Base-by-base conservation (phyloP, 1,284 basidiomycete genomes). In the Sanghuangporus weigelae region DNA sequence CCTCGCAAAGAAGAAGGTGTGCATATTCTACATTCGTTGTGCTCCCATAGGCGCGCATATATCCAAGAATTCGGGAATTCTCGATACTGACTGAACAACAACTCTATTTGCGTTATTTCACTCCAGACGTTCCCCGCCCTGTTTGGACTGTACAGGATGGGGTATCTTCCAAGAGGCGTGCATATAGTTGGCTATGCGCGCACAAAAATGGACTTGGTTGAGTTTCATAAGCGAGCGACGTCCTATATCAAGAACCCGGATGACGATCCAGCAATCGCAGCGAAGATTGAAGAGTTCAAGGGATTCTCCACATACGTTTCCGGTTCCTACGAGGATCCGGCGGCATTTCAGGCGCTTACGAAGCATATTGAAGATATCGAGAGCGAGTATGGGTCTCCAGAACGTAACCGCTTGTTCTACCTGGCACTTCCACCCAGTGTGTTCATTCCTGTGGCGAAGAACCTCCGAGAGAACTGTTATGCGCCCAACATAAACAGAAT, bases 1-100 rank as follows among this genome's bases (percentile, higher is more conserved):
- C 82, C 83, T 99, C 58, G 97, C 96, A 66, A 98, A 98, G 90
- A 99, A 99, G 83, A 99, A 99, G 86, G 95, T 92, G 58, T 57
- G 77, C 66, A 63, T 46, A 14, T 63, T 14, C 39, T 26, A 44
- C 46, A 36, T 35, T 21, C 21, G 23, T 40, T 59, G 53, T 48
- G n/a, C 36, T 42, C 7, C 23, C 26, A 56, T n/a, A 21, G 36
- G 21, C 48, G 38, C 53, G 36, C 42, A 66, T 63, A 42, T 51
- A 54, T 53, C 10, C 48, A n/a, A 42, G 31, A 42, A 44, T 23
- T 14, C 38, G 39, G 26, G 26, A 31, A 31, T 31, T 31, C 2
- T 3, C 26, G 26, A 19, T 21, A 38, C 50, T 59, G 35, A 63
- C 39, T 46, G 44, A 42, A 19, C 53, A 31, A 31, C 26, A 31